phyloP scores from a whole-genome alignment of 2,329 filamentous ascomycete genomes.

The Ascocoryne sarcoides region DNA sequence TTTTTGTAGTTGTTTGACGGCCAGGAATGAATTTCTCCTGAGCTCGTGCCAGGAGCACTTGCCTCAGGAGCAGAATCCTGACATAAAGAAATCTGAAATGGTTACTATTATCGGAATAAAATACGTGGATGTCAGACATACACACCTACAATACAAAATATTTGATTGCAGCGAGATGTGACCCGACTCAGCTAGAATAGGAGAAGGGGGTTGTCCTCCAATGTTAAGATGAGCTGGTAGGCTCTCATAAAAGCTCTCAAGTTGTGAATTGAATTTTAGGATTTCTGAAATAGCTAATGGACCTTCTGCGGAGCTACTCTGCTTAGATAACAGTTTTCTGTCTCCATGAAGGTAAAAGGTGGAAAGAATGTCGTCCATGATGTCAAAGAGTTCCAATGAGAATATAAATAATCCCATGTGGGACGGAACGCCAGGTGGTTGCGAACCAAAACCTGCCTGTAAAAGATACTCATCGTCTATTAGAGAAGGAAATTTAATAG shows the following conservation, averaged over 20 bases:
- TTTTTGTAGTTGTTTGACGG: background rate
- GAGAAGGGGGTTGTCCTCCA: background rate
- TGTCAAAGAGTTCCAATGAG: slow-evolving; percentile 13
- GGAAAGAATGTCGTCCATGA: slow-evolving; percentile 14
- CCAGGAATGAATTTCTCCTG: background rate
- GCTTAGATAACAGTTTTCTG: background rate
- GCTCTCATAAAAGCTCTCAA: slow-evolving; percentile 9
- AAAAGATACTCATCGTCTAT: slow-evolving; percentile 29
- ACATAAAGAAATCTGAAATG: slow-evolving; percentile 8
- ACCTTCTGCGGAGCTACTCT: background rate
- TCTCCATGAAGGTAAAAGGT: slow-evolving; percentile 5
- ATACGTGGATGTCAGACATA: background rate
- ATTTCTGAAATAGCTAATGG: slow-evolving; percentile 4
- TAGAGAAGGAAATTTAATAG: slow-evolving; percentile 11
- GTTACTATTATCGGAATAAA: background rate
- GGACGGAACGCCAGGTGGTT: slow-evolving; percentile 18
- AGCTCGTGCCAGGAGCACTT: slow-evolving; percentile 4
- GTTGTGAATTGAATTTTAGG: slow-evolving; percentile 11
- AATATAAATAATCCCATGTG: slow-evolving; percentile 19
- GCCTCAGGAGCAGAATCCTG: slow-evolving; percentile 7
- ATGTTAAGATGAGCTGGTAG: slow-evolving; percentile 10
- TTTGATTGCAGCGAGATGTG: slow-evolving; percentile 10
- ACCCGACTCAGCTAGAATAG: background rate
- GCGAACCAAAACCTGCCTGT: slow-evolving; percentile 14
- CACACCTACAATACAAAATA: slow-evolving; percentile 12